Evolutionary conservation across 1,284 basidiomycete genomes (phyloP), one percentile per base, ranked within the genome.

Genomic region (Prillingera fragicola): DNA sequence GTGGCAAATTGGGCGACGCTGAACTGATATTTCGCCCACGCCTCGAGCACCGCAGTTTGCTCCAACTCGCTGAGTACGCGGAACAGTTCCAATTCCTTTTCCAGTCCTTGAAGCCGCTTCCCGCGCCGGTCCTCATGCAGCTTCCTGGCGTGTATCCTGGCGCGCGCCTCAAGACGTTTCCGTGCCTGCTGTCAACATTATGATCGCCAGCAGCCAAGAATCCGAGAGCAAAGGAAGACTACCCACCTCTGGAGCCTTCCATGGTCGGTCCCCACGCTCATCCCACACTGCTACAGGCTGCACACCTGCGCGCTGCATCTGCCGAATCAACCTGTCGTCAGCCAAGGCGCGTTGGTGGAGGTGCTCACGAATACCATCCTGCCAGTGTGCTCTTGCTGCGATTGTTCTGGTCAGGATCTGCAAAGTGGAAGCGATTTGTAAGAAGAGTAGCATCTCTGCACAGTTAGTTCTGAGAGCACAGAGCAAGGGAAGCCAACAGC

Each of bases 341-440:
- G 49, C 31, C 9, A 18, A 26, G 5, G 14, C 17, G 15, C 22
- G 6, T 18, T 5, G 5, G 37, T 17, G 13, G 10, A 7, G 5
- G 8, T n/a, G 47, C 65, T 48, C 40, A 71, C 70, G 54, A 50
- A 47, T 66, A 67, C 70, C 70, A 72, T n/a, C 65, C 64, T 1
- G 67, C 48, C 14, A 69, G 37, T 10, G 60, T 55, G 8, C 56
- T 55, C 42, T 64, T 62, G 2, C 24, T 57, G 18, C 31, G 54
- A 47, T 22, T 51, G 49, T 31, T 58, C 48, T 14, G 35, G 41
- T 27, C 40, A 24, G 41, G 38, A 8, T 44, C 45, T 9, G 64
- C 64, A 32, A 71, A 68, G 47, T 69, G 68, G 46, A 65, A 71
- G 28, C 63, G 54, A 43, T 67, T 69, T 1, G 70, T 70, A 31